Evolutionary conservation across 306 rosid species (phyloP), one percentile per base, ranked within the genome.

Genomic region (Cyamopsis tetragonoloba): DNA sequence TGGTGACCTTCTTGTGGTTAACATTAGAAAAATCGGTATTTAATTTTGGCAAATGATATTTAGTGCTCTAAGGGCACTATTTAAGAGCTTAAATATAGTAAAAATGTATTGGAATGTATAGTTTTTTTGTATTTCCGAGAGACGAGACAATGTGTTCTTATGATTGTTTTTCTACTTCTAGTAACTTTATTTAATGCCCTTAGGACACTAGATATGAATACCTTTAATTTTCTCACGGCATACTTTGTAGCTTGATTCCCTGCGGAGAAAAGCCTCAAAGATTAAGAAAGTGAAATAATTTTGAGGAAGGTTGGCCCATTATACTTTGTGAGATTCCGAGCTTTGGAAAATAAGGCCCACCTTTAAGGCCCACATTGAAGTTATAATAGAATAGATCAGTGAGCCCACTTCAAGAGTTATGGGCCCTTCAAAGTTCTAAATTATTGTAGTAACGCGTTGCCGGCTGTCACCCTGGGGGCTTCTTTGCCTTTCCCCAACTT

Each of bases 371-470:
- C n/a, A n/a, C n/a, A n/a, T n/a, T n/a, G n/a, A n/a, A n/a, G n/a
- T n/a, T n/a, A n/a, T n/a, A n/a, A n/a, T n/a, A 56, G 35, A 43
- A 39, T 62, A 26, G 68, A 47, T n/a, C 23, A 68, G 10, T 10
- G 71, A 74, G 66, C 63, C 66, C 60, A 71, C 38, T 65, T 66
- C 34, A 9, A 35, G 24, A 55, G 48, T 27, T 66, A 22, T 37
- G 81, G 85, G 47, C 41, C 81, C 81, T 43, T 54, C 47, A 39
- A n/a, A n/a, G n/a, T n/a, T n/a, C n/a, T n/a, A n/a, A 66, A 77
- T 78, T 50, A 78, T 78, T 66, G 67, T 35, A 48, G 12, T 30
- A 47, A 77, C 68, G 76, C 80, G 51, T 23, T 68, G 43, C 59
- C 23, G 35, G 34, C 81, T 76, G 60, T 41, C 53, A 18, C 0